Conservation (phyloP, 768 basidiomycete species). For the Pleurotus tuber-regium region DNA sequence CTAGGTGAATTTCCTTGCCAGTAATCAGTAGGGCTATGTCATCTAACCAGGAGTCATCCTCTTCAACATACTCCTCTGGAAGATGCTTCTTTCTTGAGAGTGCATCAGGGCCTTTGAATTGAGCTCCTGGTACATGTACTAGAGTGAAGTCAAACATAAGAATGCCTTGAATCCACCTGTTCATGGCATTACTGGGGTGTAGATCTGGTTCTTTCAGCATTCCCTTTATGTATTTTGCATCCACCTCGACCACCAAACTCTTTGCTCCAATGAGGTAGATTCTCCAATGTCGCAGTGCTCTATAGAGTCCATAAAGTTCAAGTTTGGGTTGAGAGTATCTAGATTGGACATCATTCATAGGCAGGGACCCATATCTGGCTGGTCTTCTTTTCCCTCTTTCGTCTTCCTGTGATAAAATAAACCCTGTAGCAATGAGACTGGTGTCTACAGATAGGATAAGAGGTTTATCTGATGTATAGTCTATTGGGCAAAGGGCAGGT, state of each 20-base stretch:
- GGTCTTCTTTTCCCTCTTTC: slow-evolving; percentile 18
- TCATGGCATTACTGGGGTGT: slow-evolving; percentile 33
- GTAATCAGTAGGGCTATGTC: slow-evolving; percentile 1
- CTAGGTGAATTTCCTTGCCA: not conserved
- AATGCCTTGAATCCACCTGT: slow-evolving; percentile 39
- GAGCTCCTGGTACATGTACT: slow-evolving; percentile 32
- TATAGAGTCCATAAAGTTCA: slow-evolving; percentile 28
- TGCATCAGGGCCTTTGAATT: slow-evolving; percentile 34
- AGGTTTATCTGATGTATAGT: slow-evolving; percentile 23
- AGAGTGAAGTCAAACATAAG: slow-evolving; percentile 35
- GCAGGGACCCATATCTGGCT: slow-evolving; percentile 27
- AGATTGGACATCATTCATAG: slow-evolving; percentile 23
- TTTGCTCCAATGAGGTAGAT: slow-evolving; percentile 24
- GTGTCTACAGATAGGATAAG: slow-evolving; percentile 32
- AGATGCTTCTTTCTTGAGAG: slow-evolving; percentile 26
- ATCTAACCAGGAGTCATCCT: slow-evolving; percentile 27
- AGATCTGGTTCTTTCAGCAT: slow-evolving; percentile 40
- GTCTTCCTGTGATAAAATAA: slow-evolving; percentile 27
- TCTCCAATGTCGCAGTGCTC: slow-evolving; percentile 21
- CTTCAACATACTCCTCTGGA: slow-evolving; percentile 17
- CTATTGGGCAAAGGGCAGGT: slow-evolving; percentile 25
- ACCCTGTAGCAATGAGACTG: slow-evolving; percentile 23
- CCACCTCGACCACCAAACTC: slow-evolving; percentile 32
- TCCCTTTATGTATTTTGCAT: slow-evolving; percentile 39
- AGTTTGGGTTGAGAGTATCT: slow-evolving; percentile 29